Evolutionary conservation across 164 flowering plant species (phyloP).

Genomic region (Cinnamomum chago): DNA sequence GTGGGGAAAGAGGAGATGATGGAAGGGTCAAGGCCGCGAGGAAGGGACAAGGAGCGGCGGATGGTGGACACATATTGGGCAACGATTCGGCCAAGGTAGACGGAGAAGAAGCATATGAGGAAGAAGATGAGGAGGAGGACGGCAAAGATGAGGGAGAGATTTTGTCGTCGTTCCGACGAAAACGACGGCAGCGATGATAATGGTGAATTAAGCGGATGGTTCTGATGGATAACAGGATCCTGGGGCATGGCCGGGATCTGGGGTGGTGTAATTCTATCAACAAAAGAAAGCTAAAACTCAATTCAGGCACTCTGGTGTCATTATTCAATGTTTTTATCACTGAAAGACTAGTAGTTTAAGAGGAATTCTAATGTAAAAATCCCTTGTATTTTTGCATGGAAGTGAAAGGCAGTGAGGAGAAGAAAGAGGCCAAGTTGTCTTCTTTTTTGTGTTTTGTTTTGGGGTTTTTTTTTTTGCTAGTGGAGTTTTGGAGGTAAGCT

Average conservation of each 20-base stretch:
- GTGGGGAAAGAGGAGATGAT: slow-evolving; percentile 52
- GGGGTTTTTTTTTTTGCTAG: too few relatives aligned
- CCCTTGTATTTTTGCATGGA: too few relatives aligned
- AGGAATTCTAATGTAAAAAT: too few relatives aligned
- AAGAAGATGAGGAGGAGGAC: slow-evolving; percentile 45
- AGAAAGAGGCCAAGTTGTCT: too few relatives aligned
- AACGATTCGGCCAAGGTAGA: slow-evolving; percentile 57
- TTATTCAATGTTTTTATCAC: too few relatives aligned
- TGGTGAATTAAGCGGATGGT: too few relatives aligned
- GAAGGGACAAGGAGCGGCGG: neutral
- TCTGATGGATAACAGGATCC: slow-evolving; percentile 1
- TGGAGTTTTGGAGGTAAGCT: too few relatives aligned
- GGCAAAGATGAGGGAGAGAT: slow-evolving; percentile 37
- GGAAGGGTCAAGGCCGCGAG: slow-evolving; percentile 53
- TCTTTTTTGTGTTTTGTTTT: too few relatives aligned
- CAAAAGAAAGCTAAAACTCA: too few relatives aligned
- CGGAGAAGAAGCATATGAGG: slow-evolving; percentile 52
- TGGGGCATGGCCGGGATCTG: slow-evolving; percentile 20
- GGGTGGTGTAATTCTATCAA: neutral
- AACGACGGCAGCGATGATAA: slow-evolving; percentile 5
- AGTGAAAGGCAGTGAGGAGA: too few relatives aligned
- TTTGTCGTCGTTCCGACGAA: slow-evolving; percentile 21
- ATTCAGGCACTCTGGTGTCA: too few relatives aligned
- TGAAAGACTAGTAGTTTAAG: too few relatives aligned
- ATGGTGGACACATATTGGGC: neutral